Base-by-base conservation (phyloP, 345 rosid genomes). In the Trapa incisa region DNA sequence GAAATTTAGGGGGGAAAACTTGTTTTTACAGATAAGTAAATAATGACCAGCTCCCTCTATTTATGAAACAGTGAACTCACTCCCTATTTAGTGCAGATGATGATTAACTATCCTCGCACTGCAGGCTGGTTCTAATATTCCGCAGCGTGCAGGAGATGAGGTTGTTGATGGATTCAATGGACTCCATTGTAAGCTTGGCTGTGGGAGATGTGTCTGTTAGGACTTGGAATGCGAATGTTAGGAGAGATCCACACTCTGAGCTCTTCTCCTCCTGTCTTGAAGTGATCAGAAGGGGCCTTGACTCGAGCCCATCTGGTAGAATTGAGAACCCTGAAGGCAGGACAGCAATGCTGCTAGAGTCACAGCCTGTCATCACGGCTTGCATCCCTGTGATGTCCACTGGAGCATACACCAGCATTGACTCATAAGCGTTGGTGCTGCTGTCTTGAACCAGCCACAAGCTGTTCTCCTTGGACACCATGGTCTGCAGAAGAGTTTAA, bases 291-390 rank as follows among this genome's bases (percentile, higher is more conserved):
- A 91, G 71, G 47, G 95, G 93, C 66, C 99, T 79, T 2, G 96
- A 86, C 74, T 94, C 99, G 2, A 86, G 70, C 65, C 97, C 96
- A 8, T 94, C 97, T 0, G 96, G 96, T 43, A 94, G 90, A 75
- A 94, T 87, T 1, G 97, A 87, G 87, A 94, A 94, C 42, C 99
- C 99, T 9, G 89, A 94, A 22, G 99, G 97, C 65, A 94, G 79
- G 65, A 87, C 67, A 2, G 92, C 87, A 29, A 86, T 78, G 84
- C 73, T 87, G 86, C 93, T 87, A 16, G 99, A 86, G 80, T 94
- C 96, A 29, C 96, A 91, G 65, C 99, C 99, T 0, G 89, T 87
- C 36, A 89, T 86, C 77, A 84, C 97, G 0, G 91, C 76, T 71
- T 94, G 96, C 80, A 89, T 91, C 16, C 83, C 83, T 1, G 79